Conservation (phyloP, 306 rosid genomes). For the Corylus avellana region DNA sequence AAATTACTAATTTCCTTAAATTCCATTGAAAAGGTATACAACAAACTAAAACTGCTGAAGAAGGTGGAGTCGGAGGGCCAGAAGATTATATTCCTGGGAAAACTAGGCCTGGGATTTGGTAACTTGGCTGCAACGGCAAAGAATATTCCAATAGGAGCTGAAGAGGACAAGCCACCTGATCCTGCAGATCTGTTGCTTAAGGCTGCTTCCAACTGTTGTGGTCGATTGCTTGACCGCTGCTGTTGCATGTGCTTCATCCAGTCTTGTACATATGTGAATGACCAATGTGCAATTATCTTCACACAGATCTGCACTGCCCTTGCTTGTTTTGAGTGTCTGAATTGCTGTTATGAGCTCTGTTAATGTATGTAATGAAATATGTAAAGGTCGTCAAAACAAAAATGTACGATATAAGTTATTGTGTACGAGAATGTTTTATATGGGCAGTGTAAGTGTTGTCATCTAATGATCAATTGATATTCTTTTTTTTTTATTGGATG, state of each 20-base stretch:
- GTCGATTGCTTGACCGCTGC: conserved; percentile 36
- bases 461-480: background rate
- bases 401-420: background rate
- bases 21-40: conserved; percentile 53
- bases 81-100: conserved; percentile 58
- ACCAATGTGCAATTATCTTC: conserved; percentile 60
- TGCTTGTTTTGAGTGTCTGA: conserved; percentile 71
- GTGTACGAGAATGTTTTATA: background rate
- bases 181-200: conserved; percentile 44
- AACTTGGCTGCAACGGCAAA: conserved; percentile 61
- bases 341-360: conserved; percentile 79
- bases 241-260: conserved; percentile 79
- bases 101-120: conserved; percentile 68
- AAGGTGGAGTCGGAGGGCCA: conserved; percentile 25
- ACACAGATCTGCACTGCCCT: conserved; percentile 79
- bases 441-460: background rate
- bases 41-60: conserved; percentile 35
- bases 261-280: conserved; percentile 52
- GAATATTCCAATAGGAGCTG: conserved; percentile 51
- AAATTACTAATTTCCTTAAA: conserved; percentile 6
- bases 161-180: conserved; percentile 64
- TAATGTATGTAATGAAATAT: conserved; percentile 28
- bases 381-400: conserved; percentile 4
- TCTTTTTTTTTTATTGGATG: background rate
- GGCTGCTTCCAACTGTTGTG: conserved; percentile 67